A percentile compares a stretch with the other conserved stretches of the same genome.
Evolutionary conservation across 768 basidiomycete genomes (phyloP).

Genomic region (Suillus subaureus): DNA sequence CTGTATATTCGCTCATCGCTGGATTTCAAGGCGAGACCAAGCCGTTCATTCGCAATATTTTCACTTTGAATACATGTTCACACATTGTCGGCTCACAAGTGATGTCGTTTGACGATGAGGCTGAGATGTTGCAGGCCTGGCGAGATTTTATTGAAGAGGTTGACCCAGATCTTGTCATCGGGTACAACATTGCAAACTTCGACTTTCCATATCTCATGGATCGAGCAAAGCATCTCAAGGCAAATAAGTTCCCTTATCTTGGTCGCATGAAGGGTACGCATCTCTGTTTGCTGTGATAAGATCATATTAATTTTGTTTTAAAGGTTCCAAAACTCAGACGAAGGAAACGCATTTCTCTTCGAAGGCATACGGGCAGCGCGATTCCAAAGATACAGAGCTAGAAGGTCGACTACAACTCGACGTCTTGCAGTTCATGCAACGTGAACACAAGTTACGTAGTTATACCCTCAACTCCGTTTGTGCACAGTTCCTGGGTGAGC

Average conservation of each 20-base stretch:
- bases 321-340: conserved; percentile 75
- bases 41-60: conserved; percentile 95
- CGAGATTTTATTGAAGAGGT: conserved; percentile 85
- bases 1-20: background rate
- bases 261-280: conserved; percentile 73
- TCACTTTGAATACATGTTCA: conserved; percentile 92
- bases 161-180: conserved; percentile 95
- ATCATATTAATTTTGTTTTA: conserved; percentile 10
- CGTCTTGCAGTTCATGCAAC: conserved; percentile 96
- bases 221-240: conserved; percentile 82
- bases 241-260: conserved; percentile 66
- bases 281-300: background rate
- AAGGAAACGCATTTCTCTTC: conserved; percentile 98
- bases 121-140: conserved; percentile 79
- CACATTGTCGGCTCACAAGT: conserved; percentile 99
- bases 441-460: conserved; percentile 95
- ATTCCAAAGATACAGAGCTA: conserved; percentile 90
- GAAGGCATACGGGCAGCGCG: conserved; percentile 95
- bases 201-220: conserved; percentile 97
- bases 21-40: conserved; percentile 71
- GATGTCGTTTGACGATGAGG: conserved; percentile 77
- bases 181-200: conserved; percentile 93
- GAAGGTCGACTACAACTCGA: conserved; percentile 96
- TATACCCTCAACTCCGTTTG: conserved; percentile 99
- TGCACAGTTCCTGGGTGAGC: conserved; percentile 95